Base-by-base conservation (phyloP, 108 stramenopile genomes). In the Cylindrotheca closterium region DNA sequence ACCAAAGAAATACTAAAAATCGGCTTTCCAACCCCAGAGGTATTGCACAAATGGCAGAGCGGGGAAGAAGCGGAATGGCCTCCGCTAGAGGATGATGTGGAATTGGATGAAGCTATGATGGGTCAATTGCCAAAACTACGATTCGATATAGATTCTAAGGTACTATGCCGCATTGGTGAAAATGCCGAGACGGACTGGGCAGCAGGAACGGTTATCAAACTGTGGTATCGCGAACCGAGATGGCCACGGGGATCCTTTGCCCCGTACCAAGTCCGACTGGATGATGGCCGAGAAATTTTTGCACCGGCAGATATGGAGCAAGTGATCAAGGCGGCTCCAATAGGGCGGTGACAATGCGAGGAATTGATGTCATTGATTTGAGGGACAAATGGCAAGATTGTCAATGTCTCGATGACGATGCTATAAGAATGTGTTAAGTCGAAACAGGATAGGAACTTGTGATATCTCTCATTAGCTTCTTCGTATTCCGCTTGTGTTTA, bases 231-330 rank as follows among this genome's bases (percentile, higher is more conserved):
- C 46, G 96, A 96, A 73, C 70, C 79, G 19, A 73, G 73, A 33
- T 96, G 93, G 93, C 93, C 92, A 28, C 73, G 74, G 29, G 87
- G 84, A 63, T 74, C 77, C 23, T 86, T 87, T 74, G 96, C 92
- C n/a, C 96, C 96, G 0, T 96, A 96, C 74, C 91, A 96, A 69
- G 82, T 96, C 60, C 72, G 78, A 55, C 70, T 95, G 53, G 90
- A 92, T 50, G 92, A 95, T 78, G 96, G 96, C 5, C 55, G 93
- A 25, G 71, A 87, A 54, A 95, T 96, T 61, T 96, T 94, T 80
- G 96, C 93, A 34, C 93, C 93, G 19, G 86, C 74, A 47, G 93
- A 94, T 65, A 79, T 92, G 58, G 86, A 88, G 67, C 82, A 85
- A 61, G 78, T 94, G 30, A 94, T 94, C 37, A 42, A 42, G 37